Conservation (phyloP, 352 stramenopile species). For the Globisporangium lucens region DNA sequence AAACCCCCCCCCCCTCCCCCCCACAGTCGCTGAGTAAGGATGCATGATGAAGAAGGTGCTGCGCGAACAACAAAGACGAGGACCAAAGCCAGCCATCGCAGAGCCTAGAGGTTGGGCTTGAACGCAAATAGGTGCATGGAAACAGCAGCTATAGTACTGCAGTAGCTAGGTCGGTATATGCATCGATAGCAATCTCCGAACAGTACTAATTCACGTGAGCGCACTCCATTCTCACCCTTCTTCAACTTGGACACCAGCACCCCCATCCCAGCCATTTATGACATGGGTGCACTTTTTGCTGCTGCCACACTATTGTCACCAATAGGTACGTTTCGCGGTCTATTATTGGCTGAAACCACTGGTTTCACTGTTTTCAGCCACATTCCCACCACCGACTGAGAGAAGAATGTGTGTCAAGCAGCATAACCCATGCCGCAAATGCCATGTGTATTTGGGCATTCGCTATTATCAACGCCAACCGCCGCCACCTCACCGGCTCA, state of each 20-base stretch:
- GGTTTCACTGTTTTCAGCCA: neutral
- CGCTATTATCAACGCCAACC: neutral
- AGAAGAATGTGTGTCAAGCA: neutral
- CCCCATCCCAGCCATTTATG: neutral
- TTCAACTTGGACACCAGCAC: neutral
- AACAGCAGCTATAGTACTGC: neutral
- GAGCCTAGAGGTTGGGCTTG: neutral
- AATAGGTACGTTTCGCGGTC: constrained; percentile 9
- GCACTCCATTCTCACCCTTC: neutral
- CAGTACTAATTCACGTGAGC: neutral
- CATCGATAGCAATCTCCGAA: neutral
- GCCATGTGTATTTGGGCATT: neutral
- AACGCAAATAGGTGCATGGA: neutral
- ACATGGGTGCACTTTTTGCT: constrained; percentile 11
- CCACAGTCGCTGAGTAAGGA: neutral
- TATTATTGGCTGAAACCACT: constrained; percentile 13
- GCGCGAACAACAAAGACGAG: neutral
- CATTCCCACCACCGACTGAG: neutral
- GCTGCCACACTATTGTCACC: constrained; percentile 13
- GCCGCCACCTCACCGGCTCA: neutral
- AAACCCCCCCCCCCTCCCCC: neutral
- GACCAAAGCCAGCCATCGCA: neutral
- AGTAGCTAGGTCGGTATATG: neutral
- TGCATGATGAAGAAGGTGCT: neutral
- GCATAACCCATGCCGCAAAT: neutral